phyloP scores from a whole-genome alignment of 2,329 filamentous ascomycete species.

The Cladosporium sp. region DNA sequence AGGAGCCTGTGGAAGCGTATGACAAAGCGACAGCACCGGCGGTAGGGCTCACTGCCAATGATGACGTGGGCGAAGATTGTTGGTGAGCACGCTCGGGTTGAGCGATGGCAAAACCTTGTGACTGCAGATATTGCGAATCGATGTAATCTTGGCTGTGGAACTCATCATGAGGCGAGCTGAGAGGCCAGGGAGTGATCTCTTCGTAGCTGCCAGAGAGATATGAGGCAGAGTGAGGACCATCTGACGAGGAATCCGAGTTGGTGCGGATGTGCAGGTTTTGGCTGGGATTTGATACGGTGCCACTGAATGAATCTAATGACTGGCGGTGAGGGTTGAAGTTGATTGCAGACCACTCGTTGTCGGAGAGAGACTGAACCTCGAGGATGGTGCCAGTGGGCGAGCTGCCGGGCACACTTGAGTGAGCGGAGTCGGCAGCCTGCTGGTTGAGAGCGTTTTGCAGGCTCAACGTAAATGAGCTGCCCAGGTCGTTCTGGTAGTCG shows the following conservation, averaged over 20 bases:
- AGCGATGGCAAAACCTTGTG: slow-evolving; percentile 30
- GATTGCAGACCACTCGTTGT: slow-evolving; percentile 84
- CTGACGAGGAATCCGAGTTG: slow-evolving; percentile 79
- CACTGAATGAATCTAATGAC: slow-evolving; percentile 64
- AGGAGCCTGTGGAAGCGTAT: slow-evolving; percentile 33
- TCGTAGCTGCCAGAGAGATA: slow-evolving; percentile 76
- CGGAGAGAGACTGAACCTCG: slow-evolving; percentile 86
- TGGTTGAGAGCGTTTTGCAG: slow-evolving; percentile 51
- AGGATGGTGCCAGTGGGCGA: slow-evolving; percentile 80
- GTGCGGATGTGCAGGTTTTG: slow-evolving; percentile 88
- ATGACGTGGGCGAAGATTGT: slow-evolving; percentile 36
- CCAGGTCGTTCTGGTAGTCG: slow-evolving; percentile 72
- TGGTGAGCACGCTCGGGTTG: slow-evolving; percentile 32
- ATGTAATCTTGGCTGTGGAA: slow-evolving; percentile 64
- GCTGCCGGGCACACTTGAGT: slow-evolving; percentile 52
- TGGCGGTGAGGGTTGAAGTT: slow-evolving; percentile 45
- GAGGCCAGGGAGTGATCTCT: slow-evolving; percentile 70
- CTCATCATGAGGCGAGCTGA: slow-evolving; percentile 83
- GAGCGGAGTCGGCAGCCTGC: slow-evolving; percentile 42
- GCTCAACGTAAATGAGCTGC: slow-evolving; percentile 51
- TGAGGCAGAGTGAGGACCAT: slow-evolving; percentile 56
- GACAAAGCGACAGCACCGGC: slow-evolving; percentile 24
- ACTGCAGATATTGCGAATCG: slow-evolving; percentile 57
- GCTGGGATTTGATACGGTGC: slow-evolving; percentile 84
- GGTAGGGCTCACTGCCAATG: slow-evolving; percentile 34